phyloP scores from a whole-genome alignment of 2,329 filamentous ascomycete genomes.

The Ambrosiella cleistominuta region DNA sequence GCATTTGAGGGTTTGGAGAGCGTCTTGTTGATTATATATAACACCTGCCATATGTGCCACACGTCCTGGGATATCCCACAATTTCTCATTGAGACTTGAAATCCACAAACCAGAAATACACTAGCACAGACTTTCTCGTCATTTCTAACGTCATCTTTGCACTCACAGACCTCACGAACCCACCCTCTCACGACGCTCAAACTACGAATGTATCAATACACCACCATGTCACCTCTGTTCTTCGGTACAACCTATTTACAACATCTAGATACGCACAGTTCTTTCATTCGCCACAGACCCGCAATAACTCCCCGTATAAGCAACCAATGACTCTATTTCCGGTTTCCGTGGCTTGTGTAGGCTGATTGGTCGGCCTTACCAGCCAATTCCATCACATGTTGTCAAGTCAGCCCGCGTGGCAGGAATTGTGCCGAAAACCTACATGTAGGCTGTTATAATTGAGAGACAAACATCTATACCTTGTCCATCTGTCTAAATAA shows the following conservation, averaged over 20 bases:
- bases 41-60: too few relatives aligned
- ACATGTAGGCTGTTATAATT: background rate
- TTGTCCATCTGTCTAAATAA: too few relatives aligned
- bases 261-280: background rate
- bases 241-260: background rate
- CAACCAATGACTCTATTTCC: too few relatives aligned
- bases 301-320: background rate
- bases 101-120: background rate
- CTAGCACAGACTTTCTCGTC: background rate
- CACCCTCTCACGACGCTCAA: background rate
- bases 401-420: background rate
- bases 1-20: too few relatives aligned
- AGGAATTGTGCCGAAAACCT: background rate
- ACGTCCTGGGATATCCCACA: too few relatives aligned
- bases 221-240: background rate
- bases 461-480: too few relatives aligned
- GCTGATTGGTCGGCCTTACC: too few relatives aligned
- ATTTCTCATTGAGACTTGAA: background rate
- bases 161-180: constrained; percentile 1
- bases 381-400: too few relatives aligned
- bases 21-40: too few relatives aligned
- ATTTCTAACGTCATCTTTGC: background rate
- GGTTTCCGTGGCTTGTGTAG: too few relatives aligned
- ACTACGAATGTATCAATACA: background rate
- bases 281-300: background rate